Base-by-base conservation (phyloP, 306 rosid species). In the Macrotyloma uniflorum region DNA sequence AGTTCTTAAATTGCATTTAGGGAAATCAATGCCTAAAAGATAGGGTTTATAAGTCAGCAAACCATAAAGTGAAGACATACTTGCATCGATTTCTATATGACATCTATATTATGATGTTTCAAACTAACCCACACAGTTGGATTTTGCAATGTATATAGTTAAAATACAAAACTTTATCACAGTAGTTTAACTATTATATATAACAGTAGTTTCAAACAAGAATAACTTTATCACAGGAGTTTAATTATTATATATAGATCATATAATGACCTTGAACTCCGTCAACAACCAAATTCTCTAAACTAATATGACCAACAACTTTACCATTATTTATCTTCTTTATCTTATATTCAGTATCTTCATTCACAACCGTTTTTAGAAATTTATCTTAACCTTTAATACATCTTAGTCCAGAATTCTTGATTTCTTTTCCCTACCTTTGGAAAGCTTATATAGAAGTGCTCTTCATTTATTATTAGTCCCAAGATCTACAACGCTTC, bases 11-110 rank as follows among this genome's bases (percentile, higher is more conserved):
- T 10, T 42, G 58, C 64, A 69, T 13, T 50, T 40, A 49, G 46
- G 59, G 50, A 51, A 75, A 46, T 13, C 8, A 35, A 57, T 54
- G 64, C 72, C 57, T 15, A 40, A 5, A 74, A 38, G 55, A 35
- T n/a, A 66, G 35, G 18, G 18, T 47, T 54, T 43, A 11, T 15
- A 24, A 40, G 14, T 68, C 49, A n/a, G 40, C 23, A 49, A 42
- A 68, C 74, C 10, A 15, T 59, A 19, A 26, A 14, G 43, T 24
- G 49, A 2, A 26, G 6, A 57, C 30, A 58, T 53, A 78, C 36
- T 70, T 24, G 59, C 51, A 57, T 81, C 36, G 23, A 33, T 22
- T 61, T 85, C 58, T 32, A 51, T 36, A 42, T 11, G 70, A 35
- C 58, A 28, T 26, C 47, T 62, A 19, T 51, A 47, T 40, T 47